Percentiles rank a stretch among this genome's conserved stretches.
These are phyloP conservation scores for Penicillium oxalicum DNA, from an alignment of 2,329 filamentous ascomycete species.

Conservation along the genomic window DNA sequence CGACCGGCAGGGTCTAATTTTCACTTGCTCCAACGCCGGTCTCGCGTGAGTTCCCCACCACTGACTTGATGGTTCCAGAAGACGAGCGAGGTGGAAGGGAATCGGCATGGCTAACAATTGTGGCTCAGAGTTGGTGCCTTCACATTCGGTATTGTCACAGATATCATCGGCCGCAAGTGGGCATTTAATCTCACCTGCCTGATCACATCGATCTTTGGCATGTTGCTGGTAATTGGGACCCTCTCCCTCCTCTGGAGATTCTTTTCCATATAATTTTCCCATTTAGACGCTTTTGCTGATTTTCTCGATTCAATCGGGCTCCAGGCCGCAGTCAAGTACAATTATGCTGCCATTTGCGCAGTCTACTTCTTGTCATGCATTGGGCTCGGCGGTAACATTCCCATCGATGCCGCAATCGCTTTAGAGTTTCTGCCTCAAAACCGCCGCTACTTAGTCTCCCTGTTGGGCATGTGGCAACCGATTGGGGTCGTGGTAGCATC, in stretches of 20 bases:
- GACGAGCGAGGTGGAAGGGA: too few species aligned
- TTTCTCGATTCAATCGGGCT: too few species aligned
- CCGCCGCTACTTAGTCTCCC: conserved; percentile 7
- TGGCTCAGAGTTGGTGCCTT: conserved; percentile 6
- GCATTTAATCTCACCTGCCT: conserved; percentile 10
- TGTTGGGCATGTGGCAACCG: conserved; percentile 10
- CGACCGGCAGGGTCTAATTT: background rate
- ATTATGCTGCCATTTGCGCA: conserved; percentile 7
- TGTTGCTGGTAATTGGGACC: conserved; percentile 6
- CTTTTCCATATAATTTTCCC: too few species aligned
- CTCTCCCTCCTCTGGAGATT: background rate
- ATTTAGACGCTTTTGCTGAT: background rate
- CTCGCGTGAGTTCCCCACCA: too few species aligned
- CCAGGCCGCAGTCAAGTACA: conserved; percentile 7
- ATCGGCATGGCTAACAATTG: background rate
- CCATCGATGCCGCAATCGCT: conserved; percentile 10
- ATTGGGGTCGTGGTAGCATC: conserved; percentile 9
- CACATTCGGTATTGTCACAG: conserved; percentile 8
- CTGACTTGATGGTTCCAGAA: too few species aligned
- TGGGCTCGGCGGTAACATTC: conserved; percentile 10
- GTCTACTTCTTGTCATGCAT: conserved; percentile 11
- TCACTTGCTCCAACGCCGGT: background rate
- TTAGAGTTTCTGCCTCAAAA: conserved; percentile 11
- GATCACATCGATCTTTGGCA: conserved; percentile 9
- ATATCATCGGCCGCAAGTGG: conserved; percentile 13